Evolutionary conservation across 2,329 filamentous ascomycete genomes (phyloP), one percentile per base, ranked within the genome.

Genomic region (Cladosporium sp.): DNA sequence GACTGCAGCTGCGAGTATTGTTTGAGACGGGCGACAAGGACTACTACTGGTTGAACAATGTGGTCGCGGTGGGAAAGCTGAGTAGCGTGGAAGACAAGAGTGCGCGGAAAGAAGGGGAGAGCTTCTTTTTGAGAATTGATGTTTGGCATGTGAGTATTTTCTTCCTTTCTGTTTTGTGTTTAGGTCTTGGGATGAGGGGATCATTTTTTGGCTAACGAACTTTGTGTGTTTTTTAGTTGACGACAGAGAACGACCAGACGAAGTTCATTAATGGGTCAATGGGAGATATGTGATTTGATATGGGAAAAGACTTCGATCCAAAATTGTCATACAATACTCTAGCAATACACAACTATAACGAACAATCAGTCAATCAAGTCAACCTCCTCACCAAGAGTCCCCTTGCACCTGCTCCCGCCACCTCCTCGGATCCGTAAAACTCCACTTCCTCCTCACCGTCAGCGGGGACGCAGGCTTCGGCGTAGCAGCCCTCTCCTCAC

Each of bases 21-120:
- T 77, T 79, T 46, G 77, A 79, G 65, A 77, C 77, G 8, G 72
- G 72, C 2, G 73, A 75, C 57, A 70, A 72, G 56, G 70, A 70
- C 8, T 77, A 77, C 62, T 73, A 74, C 39, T 79, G 77, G 77
- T 67, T 79, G 68, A 79, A 78, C 56, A 75, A 77, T 67, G 70
- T 78, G 36, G 75, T 77, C 18, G 68, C 70, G 16, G 65, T 73
- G 5, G 71, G 71, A 2, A 51, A 70, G 2, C 46, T 72, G 64
- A 65, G 61, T 13, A 32, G 21, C 6, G 68, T 70, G 3, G 66
- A 57, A 6, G 62, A 32, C 3, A 67, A 58, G n/a, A 69, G 39
- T n/a, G 56, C 67, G 14, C 61, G 49, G 21, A 65, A 56, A 16
- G 69, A 21, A 14, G 56, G 67, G 13, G 63, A 51, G n/a, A 65